Base-by-base conservation (phyloP, 768 basidiomycete genomes). In the Lactarius tabidus region DNA sequence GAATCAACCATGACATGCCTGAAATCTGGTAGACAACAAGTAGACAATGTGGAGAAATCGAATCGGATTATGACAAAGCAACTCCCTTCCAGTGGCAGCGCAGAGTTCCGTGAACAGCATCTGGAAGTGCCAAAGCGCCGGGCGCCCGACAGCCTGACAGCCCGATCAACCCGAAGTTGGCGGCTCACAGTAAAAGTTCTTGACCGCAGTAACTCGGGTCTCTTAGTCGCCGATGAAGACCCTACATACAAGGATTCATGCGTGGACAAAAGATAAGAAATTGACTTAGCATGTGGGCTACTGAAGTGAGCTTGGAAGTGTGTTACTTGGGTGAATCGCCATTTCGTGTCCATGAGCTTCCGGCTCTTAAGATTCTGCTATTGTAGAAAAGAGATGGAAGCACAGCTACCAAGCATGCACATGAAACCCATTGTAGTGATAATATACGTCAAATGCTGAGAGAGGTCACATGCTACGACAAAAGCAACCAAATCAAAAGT, bases 361-460 rank as follows among this genome's bases (percentile, higher is more conserved):
- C 48, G 48, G 48, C 15, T 51, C 48, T 51, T 51, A 51, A 10
- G 48, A 1, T 51, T 51, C 23, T 51, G 48, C 18, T 43, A 26
- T n/a, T 31, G 45, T 45, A n/a, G 41, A 33, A 54, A 43, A 33
- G 31, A 57, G 33, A 54, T 36, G 56, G 65, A 66, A 62, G 51
- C 65, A 59, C 63, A 53, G 56, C 48, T 62, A 62, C 48, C 60
- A 62, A 41, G 39, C 33, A 38, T 43, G 33, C 60, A 54, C 48
- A 43, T 62, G 45, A 29, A 62, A 33, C 65, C 41, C 56, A 60
- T 51, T 69, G 67, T 60, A 63, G 43, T 67, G 63, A 64, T 69
- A 69, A 59, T 64, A 57, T 69, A 69, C 68, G 67, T 67, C 62
- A 69, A 63, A 58, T 69, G 66, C 39, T 62, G 61, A 60, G 64